Evolutionary conservation across 2,329 filamentous ascomycete species (phyloP).

Genomic region (Pseudogymnoascus verrucosus): DNA sequence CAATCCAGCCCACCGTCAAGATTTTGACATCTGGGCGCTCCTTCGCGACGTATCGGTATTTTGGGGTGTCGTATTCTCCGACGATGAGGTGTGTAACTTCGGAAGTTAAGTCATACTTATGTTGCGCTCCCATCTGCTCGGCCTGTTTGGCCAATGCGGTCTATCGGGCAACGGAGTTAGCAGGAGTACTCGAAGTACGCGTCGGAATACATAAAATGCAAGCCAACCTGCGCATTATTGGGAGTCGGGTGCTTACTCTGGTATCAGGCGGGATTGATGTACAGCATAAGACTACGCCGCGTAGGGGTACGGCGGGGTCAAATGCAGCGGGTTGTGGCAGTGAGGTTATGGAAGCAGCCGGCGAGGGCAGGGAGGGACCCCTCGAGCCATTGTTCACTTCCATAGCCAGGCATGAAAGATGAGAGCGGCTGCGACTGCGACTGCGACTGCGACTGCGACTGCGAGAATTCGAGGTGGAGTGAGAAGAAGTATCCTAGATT

Average conservation of each 20-base stretch:
- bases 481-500: background rate
- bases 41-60: slow-evolving; percentile 91
- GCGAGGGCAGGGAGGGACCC: slow-evolving; percentile 1
- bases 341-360: background rate
- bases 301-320: slow-evolving; percentile 48
- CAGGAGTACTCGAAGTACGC: background rate
- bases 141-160: slow-evolving; percentile 55
- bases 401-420: background rate
- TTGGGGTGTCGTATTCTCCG: slow-evolving; percentile 79
- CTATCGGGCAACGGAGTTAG: slow-evolving; percentile 25
- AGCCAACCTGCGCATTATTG: slow-evolving; percentile 15
- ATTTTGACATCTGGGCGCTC: slow-evolving; percentile 79
- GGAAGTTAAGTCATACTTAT: slow-evolving; percentile 88
- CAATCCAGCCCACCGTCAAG: slow-evolving; percentile 76
- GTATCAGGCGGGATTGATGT: slow-evolving; percentile 75
- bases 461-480: background rate
- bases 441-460: background rate
- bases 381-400: background rate
- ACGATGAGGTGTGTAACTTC: slow-evolving; percentile 93
- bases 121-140: slow-evolving; percentile 72
- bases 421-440: background rate
- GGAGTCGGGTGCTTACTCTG: slow-evolving; percentile 48
- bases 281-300: slow-evolving; percentile 74
- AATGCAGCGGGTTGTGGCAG: background rate
- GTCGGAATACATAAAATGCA: slow-evolving; percentile 29